Evolutionary conservation across 1,284 basidiomycete genomes (phyloP), one percentile per base, ranked within the genome.

Genomic region (Malassezia nana): DNA sequence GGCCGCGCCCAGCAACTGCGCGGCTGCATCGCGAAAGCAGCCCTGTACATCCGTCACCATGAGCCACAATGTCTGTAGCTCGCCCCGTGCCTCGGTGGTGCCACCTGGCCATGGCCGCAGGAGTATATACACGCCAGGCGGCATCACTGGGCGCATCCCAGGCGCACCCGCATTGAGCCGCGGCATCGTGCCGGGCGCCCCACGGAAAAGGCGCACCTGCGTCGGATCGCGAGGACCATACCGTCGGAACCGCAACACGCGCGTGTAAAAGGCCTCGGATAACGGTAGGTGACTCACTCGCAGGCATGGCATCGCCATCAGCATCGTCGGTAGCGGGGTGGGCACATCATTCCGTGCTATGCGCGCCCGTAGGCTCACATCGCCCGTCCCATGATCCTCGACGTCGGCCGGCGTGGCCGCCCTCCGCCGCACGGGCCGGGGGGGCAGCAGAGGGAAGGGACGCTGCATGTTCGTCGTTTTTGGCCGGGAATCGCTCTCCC

Each of bases 131-230:
- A 49, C 52, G 26, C 52, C 52, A 3, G 24, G 28, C 1, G 24
- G 28, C 33, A 25, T 15, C 28, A 4, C 1, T n/a, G 31, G 22
- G 13, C 20, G 28, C 18, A 20, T 43, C 16, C 30, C 6, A 32
- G 42, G 24, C 35, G 50, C 32, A 18, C 30, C 5, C 31, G 32
- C 44, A 28, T 28, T 35, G 30, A 41, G 10, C 26, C 25, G 7
- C 18, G 45, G 45, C 31, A 15, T 33, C 31, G 32, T 20, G 35
- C 46, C 46, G 3, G 46, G 47, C 32, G 31, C 41, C 12, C 47
- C 52, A 12, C 53, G 53, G 26, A 45, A 40, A 5, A 55, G 28
- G 44, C 46, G 40, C 33, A 29, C 42, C 18, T 35, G 47, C 8
- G n/a, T 20, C 4, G 31, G 31, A 28, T 46, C 26, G 20, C 15